Percentiles rank a stretch among this genome's conserved stretches.
Conservation (phyloP, 2,329 filamentous ascomycete species). For the Fusarium sublunatum region DNA sequence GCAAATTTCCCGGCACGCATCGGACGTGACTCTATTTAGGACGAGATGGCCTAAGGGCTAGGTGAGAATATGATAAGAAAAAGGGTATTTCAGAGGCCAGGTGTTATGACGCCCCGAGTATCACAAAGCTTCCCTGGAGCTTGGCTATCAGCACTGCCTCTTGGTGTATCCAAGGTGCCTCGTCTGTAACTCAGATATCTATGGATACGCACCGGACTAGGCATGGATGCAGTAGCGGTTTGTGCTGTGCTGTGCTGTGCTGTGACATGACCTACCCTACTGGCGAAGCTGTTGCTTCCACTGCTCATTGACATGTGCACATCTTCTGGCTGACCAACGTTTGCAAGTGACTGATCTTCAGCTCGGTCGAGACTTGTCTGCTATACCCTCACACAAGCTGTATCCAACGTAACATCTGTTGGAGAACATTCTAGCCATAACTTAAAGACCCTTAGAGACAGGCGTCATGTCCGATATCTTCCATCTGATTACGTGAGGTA, state of each 20-base stretch:
- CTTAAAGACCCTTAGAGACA: not conserved
- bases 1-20: slow-evolving; percentile 15
- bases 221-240: slow-evolving; percentile 30
- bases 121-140: not conserved
- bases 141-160: not conserved
- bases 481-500: slow-evolving; percentile 2
- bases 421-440: not conserved
- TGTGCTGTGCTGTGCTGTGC: slow-evolving; percentile 5
- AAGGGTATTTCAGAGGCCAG: not conserved
- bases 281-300: slow-evolving; percentile 15
- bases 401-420: slow-evolving; percentile 5
- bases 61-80: not conserved
- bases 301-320: slow-evolving; percentile 30
- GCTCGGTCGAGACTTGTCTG: not conserved
- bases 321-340: slow-evolving; percentile 29
- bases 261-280: slow-evolving; percentile 3
- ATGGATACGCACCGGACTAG: not conserved
- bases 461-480: not conserved
- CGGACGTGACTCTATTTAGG: slow-evolving; percentile 8
- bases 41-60: not conserved
- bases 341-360: slow-evolving; percentile 1
- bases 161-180: not conserved
- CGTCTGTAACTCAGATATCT: not conserved
- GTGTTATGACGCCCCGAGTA: not conserved
- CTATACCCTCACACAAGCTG: not conserved